phyloP scores from a whole-genome alignment of 805 yeast species.

The Candida vaughaniae region DNA sequence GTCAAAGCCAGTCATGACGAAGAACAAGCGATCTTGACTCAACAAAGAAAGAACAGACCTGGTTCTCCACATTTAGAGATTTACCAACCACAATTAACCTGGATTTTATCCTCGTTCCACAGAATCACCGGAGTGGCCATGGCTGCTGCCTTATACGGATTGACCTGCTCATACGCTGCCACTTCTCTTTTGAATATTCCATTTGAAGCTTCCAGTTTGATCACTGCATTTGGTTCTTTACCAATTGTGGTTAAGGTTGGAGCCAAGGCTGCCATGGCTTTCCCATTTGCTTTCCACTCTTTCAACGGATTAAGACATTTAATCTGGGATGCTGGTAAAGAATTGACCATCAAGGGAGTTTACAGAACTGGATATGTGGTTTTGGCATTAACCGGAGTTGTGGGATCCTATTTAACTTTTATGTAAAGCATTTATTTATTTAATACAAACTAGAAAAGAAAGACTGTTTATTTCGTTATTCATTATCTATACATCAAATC shows the following conservation, averaged over 20 bases:
- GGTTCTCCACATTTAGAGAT: slow-evolving; percentile 86
- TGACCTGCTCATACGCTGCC: slow-evolving; percentile 74
- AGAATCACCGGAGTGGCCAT: slow-evolving; percentile 85
- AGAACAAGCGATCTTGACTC: slow-evolving; percentile 67
- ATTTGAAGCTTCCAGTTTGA: slow-evolving; percentile 52
- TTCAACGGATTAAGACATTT: slow-evolving; percentile 91
- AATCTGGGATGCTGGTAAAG: slow-evolving; percentile 87
- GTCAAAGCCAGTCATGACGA: slow-evolving; percentile 54
- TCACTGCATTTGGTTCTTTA: slow-evolving; percentile 56
- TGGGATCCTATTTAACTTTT: slow-evolving; percentile 60
- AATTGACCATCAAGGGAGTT: slow-evolving; percentile 81
- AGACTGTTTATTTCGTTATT: too few species aligned
- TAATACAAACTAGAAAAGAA: too few species aligned
- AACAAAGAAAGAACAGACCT: slow-evolving; percentile 88
- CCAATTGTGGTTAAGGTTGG: slow-evolving; percentile 62
- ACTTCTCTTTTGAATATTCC: slow-evolving; percentile 59
- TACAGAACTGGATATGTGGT: slow-evolving; percentile 89
- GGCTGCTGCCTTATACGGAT: slow-evolving; percentile 75
- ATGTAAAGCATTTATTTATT: slow-evolving; percentile 21
- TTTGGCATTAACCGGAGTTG: slow-evolving; percentile 57
- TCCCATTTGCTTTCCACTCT: slow-evolving; percentile 85
- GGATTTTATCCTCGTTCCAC: slow-evolving; percentile 77
- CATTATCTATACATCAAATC: slow-evolving; percentile 4
- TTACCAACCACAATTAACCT: slow-evolving; percentile 88
- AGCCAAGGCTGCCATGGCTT: slow-evolving; percentile 68